Percentiles rank a stretch among this genome's conserved stretches.
Conservation (phyloP, 495 filamentous ascomycete genomes). For the Penicillium roqueforti region DNA sequence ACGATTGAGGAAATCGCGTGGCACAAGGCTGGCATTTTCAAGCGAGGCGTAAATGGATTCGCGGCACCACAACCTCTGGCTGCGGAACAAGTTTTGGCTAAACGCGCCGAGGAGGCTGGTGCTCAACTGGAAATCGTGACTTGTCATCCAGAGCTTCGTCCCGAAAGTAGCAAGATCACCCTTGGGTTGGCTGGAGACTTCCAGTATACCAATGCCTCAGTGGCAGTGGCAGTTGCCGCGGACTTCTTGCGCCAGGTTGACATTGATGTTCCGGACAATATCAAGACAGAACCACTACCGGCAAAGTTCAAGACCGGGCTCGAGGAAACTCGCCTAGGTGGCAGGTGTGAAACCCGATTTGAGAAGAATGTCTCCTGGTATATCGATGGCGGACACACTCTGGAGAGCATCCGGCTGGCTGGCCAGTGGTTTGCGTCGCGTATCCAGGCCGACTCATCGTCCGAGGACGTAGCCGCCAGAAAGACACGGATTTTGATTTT, state of each 20-base stretch:
- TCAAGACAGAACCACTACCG: slow-evolving; percentile 51
- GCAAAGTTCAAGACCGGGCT: slow-evolving; percentile 69
- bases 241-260: slow-evolving; percentile 49
- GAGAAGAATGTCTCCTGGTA: slow-evolving; percentile 75
- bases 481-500: slow-evolving; percentile 73
- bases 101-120: slow-evolving; percentile 65
- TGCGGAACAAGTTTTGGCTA: slow-evolving; percentile 64
- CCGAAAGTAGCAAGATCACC: slow-evolving; percentile 46
- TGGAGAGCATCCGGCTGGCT: slow-evolving; percentile 77
- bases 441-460: slow-evolving; percentile 45
- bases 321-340: slow-evolving; percentile 68
- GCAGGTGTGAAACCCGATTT: slow-evolving; percentile 73
- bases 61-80: slow-evolving; percentile 63
- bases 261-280: slow-evolving; percentile 42
- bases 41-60: slow-evolving; percentile 63
- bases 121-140: slow-evolving; percentile 57
- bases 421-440: slow-evolving; percentile 74
- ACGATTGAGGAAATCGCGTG: slow-evolving; percentile 92
- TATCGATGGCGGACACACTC: slow-evolving; percentile 88
- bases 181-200: slow-evolving; percentile 76
- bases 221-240: slow-evolving; percentile 73
- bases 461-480: slow-evolving; percentile 34
- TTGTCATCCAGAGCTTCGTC: slow-evolving; percentile 57
- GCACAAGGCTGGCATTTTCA: slow-evolving; percentile 96
- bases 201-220: slow-evolving; percentile 79